Evolutionary conservation across 352 stramenopile genomes (phyloP), one percentile per base, ranked within the genome.

Genomic region (Phytophthora parvispora): DNA sequence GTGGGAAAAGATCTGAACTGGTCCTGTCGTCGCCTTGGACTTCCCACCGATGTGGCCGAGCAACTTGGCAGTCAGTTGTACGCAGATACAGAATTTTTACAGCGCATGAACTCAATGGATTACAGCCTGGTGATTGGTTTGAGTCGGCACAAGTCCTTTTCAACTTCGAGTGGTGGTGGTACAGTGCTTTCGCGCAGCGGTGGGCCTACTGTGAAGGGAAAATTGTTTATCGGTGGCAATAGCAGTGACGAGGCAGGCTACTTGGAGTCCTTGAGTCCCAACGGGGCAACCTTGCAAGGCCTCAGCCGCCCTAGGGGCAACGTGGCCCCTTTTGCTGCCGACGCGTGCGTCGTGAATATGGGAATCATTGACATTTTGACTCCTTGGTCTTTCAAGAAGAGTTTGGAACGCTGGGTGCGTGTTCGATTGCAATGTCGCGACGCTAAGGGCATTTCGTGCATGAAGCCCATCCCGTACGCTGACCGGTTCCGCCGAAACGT

Each of bases 301-400:
- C 53, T 72, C 9, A 61, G 53, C n/a, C 65, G 60, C 7, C 59
- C 66, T 28, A 73, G 40, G 57, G 65, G 64, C 67, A 81, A 75
- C 18, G 18, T 60, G 16, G 70, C 83, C 20, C 64, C 86, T 16
- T 83, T 94, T 32, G 82, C 82, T 29, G 77, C 74, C 4, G 86
- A 94, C 38, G 87, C 86, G 1, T 92, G 81, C 20, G 89, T 97
- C 27, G 89, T 96, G 57, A 99, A 97, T 69, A 98, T 99, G 90
- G 97, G 97, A 16, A 98, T 99, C 58, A 99, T 99, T 77, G 97
- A 99, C 77, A 99, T 99, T 80, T 78, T 99, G 52, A 98, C 97
- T 25, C 95, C 96, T 24, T 99, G 97, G 91, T 98, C 93, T 28
- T 80, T 97, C 10, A 88, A 95, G 36, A 99, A 99, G 69, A 93